Conservation (phyloP, 2,329 filamentous ascomycete genomes). For the Ophiocordyceps robertsii region DNA sequence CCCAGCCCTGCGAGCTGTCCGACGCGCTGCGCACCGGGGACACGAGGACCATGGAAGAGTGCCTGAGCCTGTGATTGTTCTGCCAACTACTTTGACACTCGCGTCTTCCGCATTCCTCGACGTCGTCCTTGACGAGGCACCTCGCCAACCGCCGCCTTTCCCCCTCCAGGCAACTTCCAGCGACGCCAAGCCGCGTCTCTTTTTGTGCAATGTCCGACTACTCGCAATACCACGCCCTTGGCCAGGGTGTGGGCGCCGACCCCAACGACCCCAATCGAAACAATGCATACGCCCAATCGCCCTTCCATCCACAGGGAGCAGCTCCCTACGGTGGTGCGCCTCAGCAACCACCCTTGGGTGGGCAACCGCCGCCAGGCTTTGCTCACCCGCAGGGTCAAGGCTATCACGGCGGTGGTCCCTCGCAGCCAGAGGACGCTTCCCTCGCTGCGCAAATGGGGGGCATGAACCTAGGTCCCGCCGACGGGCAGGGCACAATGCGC, state of each 20-base stretch:
- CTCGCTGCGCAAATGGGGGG: slow-evolving; percentile 65
- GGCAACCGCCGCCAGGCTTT: slow-evolving; percentile 13
- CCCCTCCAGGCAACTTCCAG: too few species aligned
- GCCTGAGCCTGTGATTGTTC: slow-evolving; percentile 3
- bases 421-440: slow-evolving; percentile 29
- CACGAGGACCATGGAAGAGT: slow-evolving; percentile 7
- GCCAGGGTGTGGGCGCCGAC: slow-evolving; percentile 40
- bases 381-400: slow-evolving; percentile 17
- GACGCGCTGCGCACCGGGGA: slow-evolving; percentile 1
- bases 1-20: not conserved
- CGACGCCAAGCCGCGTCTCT: too few species aligned
- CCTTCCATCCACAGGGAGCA: slow-evolving; percentile 32
- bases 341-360: slow-evolving; percentile 2
- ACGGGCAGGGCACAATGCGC: slow-evolving; percentile 34
- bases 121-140: not conserved
- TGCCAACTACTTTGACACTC: not conserved
- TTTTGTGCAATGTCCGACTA: slow-evolving; percentile 36
- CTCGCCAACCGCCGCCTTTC: not conserved
- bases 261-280: slow-evolving; percentile 39
- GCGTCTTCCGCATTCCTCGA: not conserved
- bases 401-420: slow-evolving; percentile 13
- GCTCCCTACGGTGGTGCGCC: slow-evolving; percentile 13
- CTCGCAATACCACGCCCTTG: slow-evolving; percentile 41
- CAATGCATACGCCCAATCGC: slow-evolving; percentile 38
- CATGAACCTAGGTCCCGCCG: slow-evolving; percentile 45